phyloP scores from a whole-genome alignment of 495 filamentous ascomycete species.

The Lentithecium fluviatile region DNA sequence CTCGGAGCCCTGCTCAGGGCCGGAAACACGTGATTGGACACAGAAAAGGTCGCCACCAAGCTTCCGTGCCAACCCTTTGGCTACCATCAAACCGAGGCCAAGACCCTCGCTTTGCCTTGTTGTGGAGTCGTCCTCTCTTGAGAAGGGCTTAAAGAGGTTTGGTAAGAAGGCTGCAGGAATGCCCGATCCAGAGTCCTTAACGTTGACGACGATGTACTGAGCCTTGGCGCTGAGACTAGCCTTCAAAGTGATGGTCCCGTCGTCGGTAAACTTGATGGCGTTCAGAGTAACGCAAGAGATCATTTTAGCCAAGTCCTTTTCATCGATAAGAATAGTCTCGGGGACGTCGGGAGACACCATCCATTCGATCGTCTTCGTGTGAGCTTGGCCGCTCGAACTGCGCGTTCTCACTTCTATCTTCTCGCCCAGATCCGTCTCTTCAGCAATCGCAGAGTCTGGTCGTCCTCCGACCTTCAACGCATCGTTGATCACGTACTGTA shows the following conservation, averaged over 20 bases:
- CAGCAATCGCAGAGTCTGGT: slow-evolving; percentile 65
- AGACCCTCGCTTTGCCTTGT: slow-evolving; percentile 71
- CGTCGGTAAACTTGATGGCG: slow-evolving; percentile 77
- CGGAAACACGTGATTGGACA: slow-evolving; percentile 65
- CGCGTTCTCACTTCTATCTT: slow-evolving; percentile 62
- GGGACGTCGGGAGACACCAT: slow-evolving; percentile 65
- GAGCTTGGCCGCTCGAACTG: slow-evolving; percentile 58
- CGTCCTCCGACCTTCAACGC: slow-evolving; percentile 69
- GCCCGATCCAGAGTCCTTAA: slow-evolving; percentile 70
- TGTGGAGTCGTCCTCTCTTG: slow-evolving; percentile 69
- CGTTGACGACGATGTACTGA: slow-evolving; percentile 59
- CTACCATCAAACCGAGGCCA: slow-evolving; percentile 72
- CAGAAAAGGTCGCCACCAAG: slow-evolving; percentile 73
- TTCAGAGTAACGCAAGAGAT: slow-evolving; percentile 74
- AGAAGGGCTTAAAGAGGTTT: slow-evolving; percentile 72
- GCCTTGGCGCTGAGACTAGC: slow-evolving; percentile 52
- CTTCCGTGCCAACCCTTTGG: slow-evolving; percentile 71
- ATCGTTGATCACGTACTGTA: slow-evolving; percentile 68
- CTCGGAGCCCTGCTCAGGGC: slow-evolving; percentile 66
- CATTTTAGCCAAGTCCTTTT: slow-evolving; percentile 70
- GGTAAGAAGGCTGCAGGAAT: slow-evolving; percentile 69
- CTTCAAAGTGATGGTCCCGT: slow-evolving; percentile 61
- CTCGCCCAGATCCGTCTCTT: slow-evolving; percentile 62
- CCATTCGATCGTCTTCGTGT: slow-evolving; percentile 64
- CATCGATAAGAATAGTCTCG: slow-evolving; percentile 65